These are phyloP conservation scores for Diaporthe helianthi DNA, from an alignment of 2,329 filamentous ascomycete genomes.

Conservation along the genomic window DNA sequence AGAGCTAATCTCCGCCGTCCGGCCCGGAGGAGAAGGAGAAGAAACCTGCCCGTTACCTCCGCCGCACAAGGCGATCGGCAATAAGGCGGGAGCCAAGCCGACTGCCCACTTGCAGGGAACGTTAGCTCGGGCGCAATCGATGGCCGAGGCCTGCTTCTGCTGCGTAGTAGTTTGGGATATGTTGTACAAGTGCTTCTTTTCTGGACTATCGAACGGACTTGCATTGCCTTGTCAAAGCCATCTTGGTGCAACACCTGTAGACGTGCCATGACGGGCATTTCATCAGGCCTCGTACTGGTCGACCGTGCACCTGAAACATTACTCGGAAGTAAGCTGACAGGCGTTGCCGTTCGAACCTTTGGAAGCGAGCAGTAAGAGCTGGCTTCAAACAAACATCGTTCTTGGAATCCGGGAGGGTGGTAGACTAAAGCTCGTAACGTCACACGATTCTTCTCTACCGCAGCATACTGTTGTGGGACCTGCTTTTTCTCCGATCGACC, in stretches of 20 bases:
- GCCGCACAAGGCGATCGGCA: not conserved
- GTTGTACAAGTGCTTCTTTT: constrained; percentile 1
- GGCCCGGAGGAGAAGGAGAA: not conserved
- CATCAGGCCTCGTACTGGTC: not conserved
- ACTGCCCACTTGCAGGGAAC: not conserved
- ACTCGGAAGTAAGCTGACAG: constrained; percentile 11
- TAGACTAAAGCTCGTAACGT: constrained; percentile 14
- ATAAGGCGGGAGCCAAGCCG: not conserved
- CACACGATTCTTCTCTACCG: not conserved
- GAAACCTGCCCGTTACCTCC: not conserved
- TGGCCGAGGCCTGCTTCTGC: not conserved
- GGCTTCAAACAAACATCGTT: too few species aligned
- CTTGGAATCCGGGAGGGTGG: not conserved
- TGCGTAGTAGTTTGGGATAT: too few species aligned
- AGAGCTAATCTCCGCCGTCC: not conserved
- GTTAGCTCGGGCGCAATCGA: not conserved
- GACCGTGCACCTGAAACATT: not conserved
- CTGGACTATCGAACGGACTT: constrained; percentile 10
- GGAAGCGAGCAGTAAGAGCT: not conserved
- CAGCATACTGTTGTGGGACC: not conserved
- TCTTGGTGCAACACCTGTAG: not conserved
- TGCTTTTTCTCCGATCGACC: constrained; percentile 7
- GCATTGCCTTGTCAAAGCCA: constrained; percentile 22
- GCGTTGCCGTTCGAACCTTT: not conserved
- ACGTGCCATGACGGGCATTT: not conserved